Percentiles rank a stretch among this genome's conserved stretches.
phyloP scores from a whole-genome alignment of 192 early-diverging fungal genomes.

The Radiomyces spectabilis region DNA sequence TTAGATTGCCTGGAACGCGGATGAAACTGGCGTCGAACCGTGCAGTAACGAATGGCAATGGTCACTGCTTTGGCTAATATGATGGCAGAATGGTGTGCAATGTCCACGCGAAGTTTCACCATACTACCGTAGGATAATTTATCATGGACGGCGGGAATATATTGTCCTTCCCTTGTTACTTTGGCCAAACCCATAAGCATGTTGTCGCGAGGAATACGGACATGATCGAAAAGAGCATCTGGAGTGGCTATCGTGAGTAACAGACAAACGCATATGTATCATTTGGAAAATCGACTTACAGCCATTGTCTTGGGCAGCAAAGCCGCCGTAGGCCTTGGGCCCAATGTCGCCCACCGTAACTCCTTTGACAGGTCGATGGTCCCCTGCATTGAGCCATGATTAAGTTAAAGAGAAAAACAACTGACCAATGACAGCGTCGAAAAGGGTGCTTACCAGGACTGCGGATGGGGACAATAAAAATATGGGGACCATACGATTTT shows the following conservation, averaged over 20 bases:
- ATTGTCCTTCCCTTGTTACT: constrained; percentile 60
- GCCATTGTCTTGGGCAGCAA: constrained; percentile 74
- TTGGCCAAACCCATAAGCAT: constrained; percentile 78
- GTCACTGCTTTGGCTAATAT: constrained; percentile 53
- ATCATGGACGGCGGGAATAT: constrained; percentile 56
- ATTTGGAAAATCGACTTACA: constrained; percentile 32
- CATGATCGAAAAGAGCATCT: constrained; percentile 59
- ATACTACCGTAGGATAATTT: constrained; percentile 76
- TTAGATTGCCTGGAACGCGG: constrained; percentile 22
- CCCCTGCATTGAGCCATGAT: constrained; percentile 11
- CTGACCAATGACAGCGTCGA: not conserved
- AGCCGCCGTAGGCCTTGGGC: constrained; percentile 63
- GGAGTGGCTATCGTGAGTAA: too few relatives aligned
- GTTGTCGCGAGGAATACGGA: constrained; percentile 69
- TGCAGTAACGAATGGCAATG: constrained; percentile 55
- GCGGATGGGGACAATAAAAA: constrained; percentile 74
- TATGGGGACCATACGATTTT: constrained; percentile 63
- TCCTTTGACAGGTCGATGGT: constrained; percentile 62
- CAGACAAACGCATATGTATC: not conserved
- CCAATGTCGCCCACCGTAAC: constrained; percentile 78
- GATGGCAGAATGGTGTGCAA: constrained; percentile 51
- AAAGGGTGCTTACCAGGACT: constrained; percentile 30
- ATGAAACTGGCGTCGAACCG: constrained; percentile 63
- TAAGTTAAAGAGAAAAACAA: not conserved
- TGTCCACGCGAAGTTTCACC: constrained; percentile 64